Conservation (phyloP, 441 rosid genomes). For the Euphorbia celastroides region DNA sequence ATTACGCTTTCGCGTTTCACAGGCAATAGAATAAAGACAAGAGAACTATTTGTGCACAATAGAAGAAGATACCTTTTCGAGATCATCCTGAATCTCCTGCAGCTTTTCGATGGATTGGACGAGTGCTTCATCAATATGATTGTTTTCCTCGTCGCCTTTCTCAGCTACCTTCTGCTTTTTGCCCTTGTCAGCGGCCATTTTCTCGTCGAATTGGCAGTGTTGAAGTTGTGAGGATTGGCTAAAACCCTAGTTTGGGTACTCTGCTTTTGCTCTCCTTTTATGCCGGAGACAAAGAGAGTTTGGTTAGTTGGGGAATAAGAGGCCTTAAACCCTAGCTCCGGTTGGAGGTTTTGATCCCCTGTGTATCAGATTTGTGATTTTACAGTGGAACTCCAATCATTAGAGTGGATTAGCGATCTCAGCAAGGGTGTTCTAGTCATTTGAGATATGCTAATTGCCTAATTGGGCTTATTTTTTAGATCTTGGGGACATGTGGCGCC, state of each 20-base stretch:
- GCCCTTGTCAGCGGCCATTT: constrained; percentile 76
- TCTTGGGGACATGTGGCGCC: background rate
- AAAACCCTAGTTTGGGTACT: constrained; percentile 38
- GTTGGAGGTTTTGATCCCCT: constrained; percentile 48
- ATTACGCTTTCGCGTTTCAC: background rate
- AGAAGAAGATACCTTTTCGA: constrained; percentile 61
- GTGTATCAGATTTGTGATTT: background rate
- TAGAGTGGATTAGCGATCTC: background rate
- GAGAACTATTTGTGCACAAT: background rate
- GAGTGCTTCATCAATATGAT: constrained; percentile 66
- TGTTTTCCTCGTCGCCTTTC: constrained; percentile 62
- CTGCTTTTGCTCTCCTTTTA: constrained; percentile 13
- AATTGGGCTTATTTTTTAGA: background rate
- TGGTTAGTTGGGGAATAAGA: constrained; percentile 17
- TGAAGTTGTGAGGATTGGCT: constrained; percentile 21
- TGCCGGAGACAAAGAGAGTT: background rate
- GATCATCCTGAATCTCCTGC: constrained; percentile 96
- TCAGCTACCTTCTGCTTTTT: constrained; percentile 69
- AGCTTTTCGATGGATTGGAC: constrained; percentile 87
- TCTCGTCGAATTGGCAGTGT: constrained; percentile 11
- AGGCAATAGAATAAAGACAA: background rate
- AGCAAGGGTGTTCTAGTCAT: constrained; percentile 7
- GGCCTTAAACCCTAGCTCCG: too few species aligned
- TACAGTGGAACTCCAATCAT: background rate
- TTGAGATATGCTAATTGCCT: accelerated